Base-by-base conservation (phyloP, 768 basidiomycete species). In the Cystofilobasidium bisporidii region DNA sequence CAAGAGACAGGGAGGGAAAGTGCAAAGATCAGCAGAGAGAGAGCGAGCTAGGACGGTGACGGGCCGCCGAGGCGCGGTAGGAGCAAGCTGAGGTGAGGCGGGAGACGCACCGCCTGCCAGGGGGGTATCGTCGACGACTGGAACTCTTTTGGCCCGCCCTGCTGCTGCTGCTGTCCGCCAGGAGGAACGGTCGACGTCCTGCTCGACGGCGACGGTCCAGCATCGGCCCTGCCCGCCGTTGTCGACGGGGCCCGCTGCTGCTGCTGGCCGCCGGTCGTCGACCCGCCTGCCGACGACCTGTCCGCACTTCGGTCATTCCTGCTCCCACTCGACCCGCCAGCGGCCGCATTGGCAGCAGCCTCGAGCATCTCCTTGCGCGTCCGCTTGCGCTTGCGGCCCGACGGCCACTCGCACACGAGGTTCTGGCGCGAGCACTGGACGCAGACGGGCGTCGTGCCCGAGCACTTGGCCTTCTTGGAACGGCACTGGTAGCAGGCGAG, bases 311-410 rank as follows among this genome's bases (percentile, higher is more conserved):
- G 5, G 47, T 32, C 53, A 14, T 20, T 32, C 53, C 53, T 56
- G 18, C 53, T 22, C 3, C 4, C 11, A 6, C 3, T 24, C 38
- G 15, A 22, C n/a, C 59, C 28, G 41, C 9, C 24, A 11, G 48
- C 65, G 10, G 60, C 59, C 15, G 72, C 72, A 18, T 60, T 58
- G 33, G 61, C 33, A 28, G 72, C 71, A 18, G 74, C 75, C 48
- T 73, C 74, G 57, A 75, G 72, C 76, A 76, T 76, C 69, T 76
- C 74, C 62, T 71, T 73, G 40, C 73, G 62, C 10, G 74, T 76
- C 43, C 76, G 67, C 66, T 76, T 76, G 58, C 72, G 71, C 30
- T 72, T 69, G 41, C 76, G 64, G 20, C 71, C 74, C 15, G 68
- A 63, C 1, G 76, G 76, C 73, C 74, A 76, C 50, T 73, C 72